Conservation (phyloP, 73 alveolate species). For the Blepharisma stoltei region DNA sequence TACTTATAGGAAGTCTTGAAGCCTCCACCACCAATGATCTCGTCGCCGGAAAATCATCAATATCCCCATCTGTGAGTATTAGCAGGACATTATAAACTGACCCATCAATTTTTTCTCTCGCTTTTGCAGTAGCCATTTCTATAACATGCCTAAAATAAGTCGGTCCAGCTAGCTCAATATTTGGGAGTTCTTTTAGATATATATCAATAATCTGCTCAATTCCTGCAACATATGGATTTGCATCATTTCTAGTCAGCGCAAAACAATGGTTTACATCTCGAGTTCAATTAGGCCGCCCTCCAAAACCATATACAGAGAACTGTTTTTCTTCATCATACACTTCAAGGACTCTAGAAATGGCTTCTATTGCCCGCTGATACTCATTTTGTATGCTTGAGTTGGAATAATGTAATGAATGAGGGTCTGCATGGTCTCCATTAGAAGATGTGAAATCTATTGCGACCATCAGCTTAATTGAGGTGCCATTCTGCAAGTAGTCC, state of each 20-base stretch:
- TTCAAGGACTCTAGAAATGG: constrained; percentile 51
- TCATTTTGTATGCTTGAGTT: constrained; percentile 38
- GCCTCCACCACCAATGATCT: constrained; percentile 54
- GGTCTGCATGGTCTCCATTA: constrained; percentile 52
- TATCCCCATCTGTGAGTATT: constrained; percentile 89
- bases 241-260: constrained; percentile 45
- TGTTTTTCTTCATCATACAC: constrained; percentile 62
- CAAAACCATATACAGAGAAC: constrained; percentile 73
- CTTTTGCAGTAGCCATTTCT: constrained; percentile 24
- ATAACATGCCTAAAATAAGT: constrained; percentile 59
- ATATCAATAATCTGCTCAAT: constrained; percentile 45
- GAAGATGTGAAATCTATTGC: constrained; percentile 86
- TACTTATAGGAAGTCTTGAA: constrained; percentile 72
- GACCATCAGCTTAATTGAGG: constrained; percentile 54
- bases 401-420: constrained; percentile 61
- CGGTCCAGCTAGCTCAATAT: constrained; percentile 62
- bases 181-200: constrained; percentile 43
- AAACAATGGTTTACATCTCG: constrained; percentile 49
- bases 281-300: constrained; percentile 49
- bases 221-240: constrained; percentile 55
- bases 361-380: constrained; percentile 59
- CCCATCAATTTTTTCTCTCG: background rate
- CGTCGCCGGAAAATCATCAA: constrained; percentile 78
- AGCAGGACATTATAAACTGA: constrained; percentile 62
- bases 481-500: constrained; percentile 67